Evolutionary conservation across 2,329 filamentous ascomycete species (phyloP), one percentile per base, ranked within the genome.

Genomic region (Fusarium coicis): DNA sequence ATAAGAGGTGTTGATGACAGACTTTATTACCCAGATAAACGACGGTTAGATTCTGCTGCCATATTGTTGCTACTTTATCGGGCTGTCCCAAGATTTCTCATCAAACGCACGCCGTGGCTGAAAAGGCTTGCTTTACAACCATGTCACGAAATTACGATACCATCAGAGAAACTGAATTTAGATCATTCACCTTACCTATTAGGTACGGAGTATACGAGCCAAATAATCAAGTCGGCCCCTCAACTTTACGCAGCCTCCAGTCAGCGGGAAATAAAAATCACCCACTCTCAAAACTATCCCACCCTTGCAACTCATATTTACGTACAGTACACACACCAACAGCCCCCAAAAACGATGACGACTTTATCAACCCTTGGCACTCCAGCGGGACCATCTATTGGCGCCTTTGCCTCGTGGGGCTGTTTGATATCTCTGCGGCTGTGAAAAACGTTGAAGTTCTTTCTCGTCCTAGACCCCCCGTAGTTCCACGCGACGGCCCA

Each of bases 321-420:
- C 18, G 11, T 36, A 18, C 34, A 36, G 34, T 18, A 34, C 32
- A 36, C 16, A 37, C 47, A 54, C 26, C n/a, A 54, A 36, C 49
- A 42, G 46, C 21, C 47, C 39, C 49, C 37, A 36, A 55, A 61
- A 34, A 19, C 39, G 34, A 68, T 68, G 64, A 68, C 66, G 64
- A 68, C 37, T 55, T 43, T 28, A 16, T 37, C 28, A 63, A 63
- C n/a, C 39, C 23, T 50, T 63, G 49, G 47, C 55, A 37, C n/a
- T 23, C 30, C 21, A 60, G 42, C 40, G 55, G 47, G 60, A 49
- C 54, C 63, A 43, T 21, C 37, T 30, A 23, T 53, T 53, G 46
- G 23, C 36, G 40, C 64, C 30, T 23, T 40, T 15, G 21, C 23
- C 43, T 40, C 30, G 18, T 66, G 34, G 39, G 46, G 32, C 14